Base-by-base conservation (phyloP, 2,329 filamentous ascomycete genomes). In the Phyllosticta ampelicida region DNA sequence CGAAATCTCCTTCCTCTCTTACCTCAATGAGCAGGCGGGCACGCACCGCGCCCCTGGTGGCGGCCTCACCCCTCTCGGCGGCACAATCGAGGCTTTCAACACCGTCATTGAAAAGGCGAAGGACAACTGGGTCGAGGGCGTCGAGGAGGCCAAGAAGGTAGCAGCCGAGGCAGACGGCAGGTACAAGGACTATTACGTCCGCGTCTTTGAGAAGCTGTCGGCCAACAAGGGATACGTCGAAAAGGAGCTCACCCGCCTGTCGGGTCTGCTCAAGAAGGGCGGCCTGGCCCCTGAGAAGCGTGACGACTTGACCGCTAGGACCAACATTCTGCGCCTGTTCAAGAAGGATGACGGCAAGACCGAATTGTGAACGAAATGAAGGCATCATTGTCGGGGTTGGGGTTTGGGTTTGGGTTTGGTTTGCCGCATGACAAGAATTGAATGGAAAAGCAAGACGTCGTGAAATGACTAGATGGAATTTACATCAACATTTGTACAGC, bases 131-230 rank as follows among this genome's bases (percentile, higher is more conserved):
- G 77, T 82, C 51, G 83, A 86, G 62, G 81, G 90, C 20, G 78
- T 83, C 30, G 79, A 79, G 50, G 86, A 95, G 74, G 79, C 87
- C 56, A 86, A 86, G 77, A 86, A 86, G 76, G 53, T 44, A 6
- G 57, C 57, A 1, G 29, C 20, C 16, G 82, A 84, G 61, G 85
- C 85, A 20, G 80, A 80, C 65, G 77, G 74, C 55, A 89, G 89
- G 78, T 95, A 92, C 70, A 89, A 89, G 52, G 82, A 91, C 75
- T 99, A 99, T 82, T 97, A 99, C 74, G 79, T 94, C 71, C 89
- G 89, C 71, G 90, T 95, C 57, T 87, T 94, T 61, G 83, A 89
- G 71, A 97, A 96, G 84, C 77, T 94, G 63, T 80, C 78, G 70
- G 79, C 86, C 73, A 95, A 87, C 75, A 80, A 87, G 61, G 86